Evolutionary conservation across 495 filamentous ascomycete species (phyloP), one percentile per base, ranked within the genome.

Genomic region (Ramalina peruviana): DNA sequence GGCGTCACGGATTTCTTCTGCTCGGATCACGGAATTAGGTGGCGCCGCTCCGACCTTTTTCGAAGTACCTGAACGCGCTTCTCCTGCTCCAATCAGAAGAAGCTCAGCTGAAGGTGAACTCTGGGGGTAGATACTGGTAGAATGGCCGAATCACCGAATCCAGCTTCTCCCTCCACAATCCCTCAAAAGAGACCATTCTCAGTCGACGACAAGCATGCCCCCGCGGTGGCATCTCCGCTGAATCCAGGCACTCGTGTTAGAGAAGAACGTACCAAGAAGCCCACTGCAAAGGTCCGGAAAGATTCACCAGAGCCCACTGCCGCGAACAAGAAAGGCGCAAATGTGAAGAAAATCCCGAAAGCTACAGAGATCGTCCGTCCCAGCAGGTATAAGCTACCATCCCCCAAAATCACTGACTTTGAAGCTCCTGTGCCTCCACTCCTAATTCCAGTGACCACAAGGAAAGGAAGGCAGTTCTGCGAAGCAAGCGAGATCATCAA

Each of bases 401-500:
- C 70, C 4, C 80, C 79, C 21, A 78, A 74, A 43, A 59, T 63
- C 0, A 67, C 71, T 9, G 78, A 81, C 53, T 81, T 79, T 52
- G 76, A 81, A 36, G 65, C 70, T n/a, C 64, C 78, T 4, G 60
- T 69, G 38, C 72, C 68, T 1, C 77, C 78, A 2, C 65, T 77
- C 45, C 76, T 82, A 43, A 68, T 66, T 4, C 65, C 53, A 0
- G 23, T 54, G 10, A 52, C 51, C 66, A 74, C 52, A 69, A 74
- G 71, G 20, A 58, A 56, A 53, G 65, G 55, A 48, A 71, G 67
- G 62, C 63, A 68, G 43, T 71, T 72, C 39, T 67, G 68, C 41
- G 68, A 72, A 44, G 61, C 69, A 11, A 64, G 65, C 19, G 68
- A 72, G 56, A 87, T 83, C 62, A 85, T 92, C 39, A 84, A 79